phyloP scores from a whole-genome alignment of 257 asterid genomes.

The Scutellaria baicalensis region DNA sequence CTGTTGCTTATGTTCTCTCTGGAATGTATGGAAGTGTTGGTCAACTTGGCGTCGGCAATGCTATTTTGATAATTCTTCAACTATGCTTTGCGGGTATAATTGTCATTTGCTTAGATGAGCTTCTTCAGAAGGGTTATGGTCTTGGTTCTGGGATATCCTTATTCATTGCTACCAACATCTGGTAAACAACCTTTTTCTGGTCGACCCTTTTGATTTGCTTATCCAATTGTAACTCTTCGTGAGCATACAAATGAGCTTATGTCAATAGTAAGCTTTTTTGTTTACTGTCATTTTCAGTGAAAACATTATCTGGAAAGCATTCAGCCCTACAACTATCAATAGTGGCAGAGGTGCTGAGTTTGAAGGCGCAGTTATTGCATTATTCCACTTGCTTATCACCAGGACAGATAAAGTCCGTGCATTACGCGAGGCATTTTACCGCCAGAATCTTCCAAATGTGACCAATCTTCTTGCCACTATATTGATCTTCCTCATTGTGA shows the following conservation, averaged over 20 bases:
- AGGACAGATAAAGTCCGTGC: conserved; percentile 65
- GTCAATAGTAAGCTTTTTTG: background rate
- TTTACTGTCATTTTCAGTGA: conserved; percentile 36
- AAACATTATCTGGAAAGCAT: conserved; percentile 65
- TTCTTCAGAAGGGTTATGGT: conserved; percentile 67
- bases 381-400: conserved; percentile 55
- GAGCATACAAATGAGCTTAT: background rate
- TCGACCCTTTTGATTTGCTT: background rate
- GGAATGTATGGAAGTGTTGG: conserved; percentile 75
- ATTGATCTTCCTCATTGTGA: conserved; percentile 51
- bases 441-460: conserved; percentile 70
- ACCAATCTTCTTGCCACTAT: conserved; percentile 69
- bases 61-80: conserved; percentile 63
- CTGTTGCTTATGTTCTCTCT: conserved; percentile 65
- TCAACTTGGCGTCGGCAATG: conserved; percentile 70
- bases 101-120: conserved; percentile 63
- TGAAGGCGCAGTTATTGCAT: conserved; percentile 64
- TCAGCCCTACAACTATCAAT: conserved; percentile 63
- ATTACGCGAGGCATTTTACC: conserved; percentile 65
- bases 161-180: conserved; percentile 66
- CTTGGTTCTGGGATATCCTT: conserved; percentile 67
- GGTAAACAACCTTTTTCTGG: conserved; percentile 25
- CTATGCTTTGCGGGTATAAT: conserved; percentile 62
- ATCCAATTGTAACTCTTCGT: background rate
- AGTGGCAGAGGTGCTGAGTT: conserved; percentile 68